These are phyloP conservation scores for Solanum hybrid DNA, from an alignment of 305 asterid genomes.

Conservation along the genomic window DNA sequence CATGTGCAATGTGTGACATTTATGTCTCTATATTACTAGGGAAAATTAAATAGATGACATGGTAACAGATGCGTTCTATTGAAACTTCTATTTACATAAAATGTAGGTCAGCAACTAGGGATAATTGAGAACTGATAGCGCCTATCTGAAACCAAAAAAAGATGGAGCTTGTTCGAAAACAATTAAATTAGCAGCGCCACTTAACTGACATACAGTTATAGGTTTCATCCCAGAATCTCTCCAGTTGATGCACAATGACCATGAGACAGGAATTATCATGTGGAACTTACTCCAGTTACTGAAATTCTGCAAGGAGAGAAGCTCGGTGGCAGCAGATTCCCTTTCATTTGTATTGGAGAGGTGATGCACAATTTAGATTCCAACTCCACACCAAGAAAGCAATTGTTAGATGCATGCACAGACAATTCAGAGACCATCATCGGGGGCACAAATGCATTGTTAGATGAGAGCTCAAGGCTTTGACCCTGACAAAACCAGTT, in stretches of 20 bases:
- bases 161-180: background rate
- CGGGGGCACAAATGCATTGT: background rate
- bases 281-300: background rate
- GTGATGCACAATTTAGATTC: background rate
- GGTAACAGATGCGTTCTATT: background rate
- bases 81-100: background rate
- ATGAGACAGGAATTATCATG: background rate
- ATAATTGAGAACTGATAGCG: background rate
- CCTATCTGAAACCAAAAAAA: background rate
- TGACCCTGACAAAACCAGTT: background rate
- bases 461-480: background rate
- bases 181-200: background rate
- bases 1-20: background rate
- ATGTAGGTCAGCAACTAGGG: background rate
- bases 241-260: background rate
- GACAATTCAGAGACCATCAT: background rate
- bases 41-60: background rate
- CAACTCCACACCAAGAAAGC: background rate
- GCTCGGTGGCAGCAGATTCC: background rate
- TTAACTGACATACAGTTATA: background rate
- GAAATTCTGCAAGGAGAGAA: background rate
- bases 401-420: background rate
- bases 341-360: background rate
- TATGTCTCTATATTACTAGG: background rate
- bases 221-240: background rate